phyloP scores from a whole-genome alignment of 2,329 filamentous ascomycete genomes.

The Arthrobotrys musiformis region DNA sequence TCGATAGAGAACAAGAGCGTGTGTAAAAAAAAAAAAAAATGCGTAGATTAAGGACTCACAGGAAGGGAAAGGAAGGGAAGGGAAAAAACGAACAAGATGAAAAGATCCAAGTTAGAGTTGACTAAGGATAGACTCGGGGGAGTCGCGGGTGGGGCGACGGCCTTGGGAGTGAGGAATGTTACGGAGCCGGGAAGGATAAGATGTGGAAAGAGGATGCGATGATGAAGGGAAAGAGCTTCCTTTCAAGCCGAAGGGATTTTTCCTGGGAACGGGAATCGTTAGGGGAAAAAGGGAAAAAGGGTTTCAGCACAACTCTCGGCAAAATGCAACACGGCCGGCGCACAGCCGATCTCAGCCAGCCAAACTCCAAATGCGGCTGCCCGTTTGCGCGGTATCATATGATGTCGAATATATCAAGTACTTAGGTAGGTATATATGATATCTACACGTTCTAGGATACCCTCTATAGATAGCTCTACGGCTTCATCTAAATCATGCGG shows the following conservation, averaged over 20 bases:
- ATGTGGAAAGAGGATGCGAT: slow-evolving; percentile 19
- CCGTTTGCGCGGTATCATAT: background rate
- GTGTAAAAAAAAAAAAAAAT: background rate
- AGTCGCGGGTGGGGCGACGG: background rate
- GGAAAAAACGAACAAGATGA: background rate
- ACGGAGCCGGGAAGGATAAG: background rate
- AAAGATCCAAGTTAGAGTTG: background rate
- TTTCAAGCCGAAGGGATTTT: slow-evolving; percentile 23
- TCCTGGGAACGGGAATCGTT: background rate
- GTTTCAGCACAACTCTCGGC: slow-evolving; percentile 35
- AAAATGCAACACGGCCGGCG: slow-evolving; percentile 45
- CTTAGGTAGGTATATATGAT: background rate
- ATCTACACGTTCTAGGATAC: background rate
- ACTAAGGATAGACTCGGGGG: background rate
- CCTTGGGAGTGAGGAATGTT: background rate
- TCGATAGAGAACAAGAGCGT: background rate
- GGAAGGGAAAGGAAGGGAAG: background rate
- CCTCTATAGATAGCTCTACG: too few relatives aligned
- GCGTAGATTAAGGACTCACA: background rate
- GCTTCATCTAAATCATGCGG: too few relatives aligned
- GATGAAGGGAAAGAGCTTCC: slow-evolving; percentile 8
- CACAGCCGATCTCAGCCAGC: slow-evolving; percentile 2
- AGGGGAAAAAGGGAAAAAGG: slow-evolving; percentile 16
- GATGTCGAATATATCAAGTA: background rate
- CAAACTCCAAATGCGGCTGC: background rate